A percentile compares a stretch with the other conserved stretches of the same genome.
Evolutionary conservation across 495 filamentous ascomycete genomes (phyloP).

Genomic region (Penicillium longicatenatum): DNA sequence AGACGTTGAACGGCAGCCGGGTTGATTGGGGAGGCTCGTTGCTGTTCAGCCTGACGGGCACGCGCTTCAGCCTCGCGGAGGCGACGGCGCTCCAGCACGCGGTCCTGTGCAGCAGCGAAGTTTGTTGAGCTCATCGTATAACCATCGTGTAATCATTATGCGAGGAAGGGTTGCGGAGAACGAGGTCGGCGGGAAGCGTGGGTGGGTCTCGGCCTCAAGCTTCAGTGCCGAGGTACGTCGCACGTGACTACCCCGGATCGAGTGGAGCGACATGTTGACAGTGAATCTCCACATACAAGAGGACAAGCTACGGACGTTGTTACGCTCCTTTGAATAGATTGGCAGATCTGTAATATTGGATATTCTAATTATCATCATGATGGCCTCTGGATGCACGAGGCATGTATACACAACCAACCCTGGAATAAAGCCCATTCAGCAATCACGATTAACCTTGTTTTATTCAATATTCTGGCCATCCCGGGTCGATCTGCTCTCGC

Average conservation of each 20-base stretch:
- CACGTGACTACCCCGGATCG: slow-evolving; percentile 30
- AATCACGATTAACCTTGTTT: background rate
- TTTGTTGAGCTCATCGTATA: slow-evolving; percentile 69
- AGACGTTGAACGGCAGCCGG: slow-evolving; percentile 53
- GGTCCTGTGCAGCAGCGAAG: slow-evolving; percentile 83
- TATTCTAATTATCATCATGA: background rate
- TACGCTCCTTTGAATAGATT: too few species aligned
- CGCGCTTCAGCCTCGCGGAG: slow-evolving; percentile 65
- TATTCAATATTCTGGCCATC: slow-evolving; percentile 64
- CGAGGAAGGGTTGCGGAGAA: slow-evolving; percentile 12
- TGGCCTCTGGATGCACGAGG: background rate
- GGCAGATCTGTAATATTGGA: too few species aligned
- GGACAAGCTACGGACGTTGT: too few species aligned
- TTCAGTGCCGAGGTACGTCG: slow-evolving; percentile 37
- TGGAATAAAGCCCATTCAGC: background rate
- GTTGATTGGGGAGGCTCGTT: slow-evolving; percentile 59
- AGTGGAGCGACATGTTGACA: background rate
- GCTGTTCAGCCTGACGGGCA: slow-evolving; percentile 56
- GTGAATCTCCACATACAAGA: too few species aligned
- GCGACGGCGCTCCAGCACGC: slow-evolving; percentile 75
- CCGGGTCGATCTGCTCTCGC: slow-evolving; percentile 72
- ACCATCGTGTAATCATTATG: slow-evolving; percentile 32
- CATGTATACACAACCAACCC: background rate
- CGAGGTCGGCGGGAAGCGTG: slow-evolving; percentile 7
- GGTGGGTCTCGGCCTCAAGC: slow-evolving; percentile 37